phyloP scores from a whole-genome alignment of 2,329 filamentous ascomycete genomes.

The Botrytis deweyae region DNA sequence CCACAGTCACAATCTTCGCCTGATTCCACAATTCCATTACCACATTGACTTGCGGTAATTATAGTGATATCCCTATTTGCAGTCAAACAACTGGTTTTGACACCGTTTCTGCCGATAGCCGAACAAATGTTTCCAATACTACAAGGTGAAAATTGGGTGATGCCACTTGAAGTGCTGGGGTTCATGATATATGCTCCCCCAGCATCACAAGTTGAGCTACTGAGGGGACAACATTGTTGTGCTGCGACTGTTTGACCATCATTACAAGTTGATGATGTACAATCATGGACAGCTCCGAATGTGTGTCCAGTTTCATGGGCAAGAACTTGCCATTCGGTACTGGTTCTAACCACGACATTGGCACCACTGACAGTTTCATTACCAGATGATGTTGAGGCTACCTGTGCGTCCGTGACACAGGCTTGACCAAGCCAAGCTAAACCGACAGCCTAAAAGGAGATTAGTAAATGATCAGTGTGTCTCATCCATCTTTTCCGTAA shows the following conservation, averaged over 20 bases:
- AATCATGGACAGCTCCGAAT: slow-evolving; percentile 95
- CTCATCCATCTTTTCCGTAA: neutral
- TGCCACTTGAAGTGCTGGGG: slow-evolving; percentile 72
- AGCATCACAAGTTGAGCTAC: slow-evolving; percentile 68
- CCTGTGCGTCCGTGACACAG: slow-evolving; percentile 62
- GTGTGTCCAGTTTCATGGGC: slow-evolving; percentile 94
- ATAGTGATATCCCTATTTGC: slow-evolving; percentile 81
- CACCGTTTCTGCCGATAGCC: slow-evolving; percentile 72
- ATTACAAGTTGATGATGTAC: slow-evolving; percentile 64
- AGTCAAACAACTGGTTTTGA: slow-evolving; percentile 75
- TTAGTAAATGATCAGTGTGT: neutral
- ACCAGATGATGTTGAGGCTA: slow-evolving; percentile 48
- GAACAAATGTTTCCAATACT: slow-evolving; percentile 92
- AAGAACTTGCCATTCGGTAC: slow-evolving; percentile 91
- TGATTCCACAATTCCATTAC: slow-evolving; percentile 92
- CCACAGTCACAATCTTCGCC: slow-evolving; percentile 98
- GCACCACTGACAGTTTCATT: slow-evolving; percentile 78
- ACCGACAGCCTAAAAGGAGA: slow-evolving; percentile 63
- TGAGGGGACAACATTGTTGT: slow-evolving; percentile 79
- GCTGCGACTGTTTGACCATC: slow-evolving; percentile 58
- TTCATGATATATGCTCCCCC: slow-evolving; percentile 90
- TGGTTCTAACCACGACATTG: slow-evolving; percentile 84
- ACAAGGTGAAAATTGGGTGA: slow-evolving; percentile 82
- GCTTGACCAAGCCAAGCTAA: slow-evolving; percentile 91
- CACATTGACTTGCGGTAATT: slow-evolving; percentile 81